These are phyloP conservation scores for Phylloporus sp. DNA, from an alignment of 768 basidiomycete genomes.

Conservation along the genomic window DNA sequence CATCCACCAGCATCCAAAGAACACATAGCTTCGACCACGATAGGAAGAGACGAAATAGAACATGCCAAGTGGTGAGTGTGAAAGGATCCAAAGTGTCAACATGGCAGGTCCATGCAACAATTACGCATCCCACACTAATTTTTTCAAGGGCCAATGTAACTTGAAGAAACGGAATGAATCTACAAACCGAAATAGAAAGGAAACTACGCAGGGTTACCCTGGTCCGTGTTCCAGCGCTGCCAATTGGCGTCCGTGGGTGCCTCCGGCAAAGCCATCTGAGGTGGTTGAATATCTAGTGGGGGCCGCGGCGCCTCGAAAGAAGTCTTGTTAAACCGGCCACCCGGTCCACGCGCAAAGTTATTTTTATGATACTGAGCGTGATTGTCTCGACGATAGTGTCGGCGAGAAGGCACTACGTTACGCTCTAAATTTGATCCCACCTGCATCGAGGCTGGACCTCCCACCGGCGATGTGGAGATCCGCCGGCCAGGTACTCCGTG, in stretches of 20 bases:
- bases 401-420: conserved; percentile 23
- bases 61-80: neutral
- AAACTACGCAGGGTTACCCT: conserved; percentile 5
- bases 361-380: conserved; percentile 27
- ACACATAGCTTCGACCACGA: neutral
- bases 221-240: conserved; percentile 16
- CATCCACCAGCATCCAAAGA: neutral
- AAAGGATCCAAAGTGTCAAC: neutral
- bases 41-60: neutral
- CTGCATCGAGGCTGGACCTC: conserved; percentile 12
- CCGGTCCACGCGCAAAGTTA: conserved; percentile 16
- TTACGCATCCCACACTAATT: neutral
- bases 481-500: conserved; percentile 15
- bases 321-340: conserved; percentile 19
- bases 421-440: conserved; percentile 22
- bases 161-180: neutral
- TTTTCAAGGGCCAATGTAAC: conserved; percentile 1
- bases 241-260: conserved; percentile 13
- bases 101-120: neutral
- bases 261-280: conserved; percentile 12
- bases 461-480: conserved; percentile 11
- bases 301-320: conserved; percentile 17
- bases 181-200: conserved; percentile 12
- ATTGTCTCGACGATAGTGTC: conserved; percentile 31
- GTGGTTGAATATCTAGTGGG: conserved; percentile 13